phyloP scores from a whole-genome alignment of 768 basidiomycete genomes.

The Dacryopinax primogenitus region DNA sequence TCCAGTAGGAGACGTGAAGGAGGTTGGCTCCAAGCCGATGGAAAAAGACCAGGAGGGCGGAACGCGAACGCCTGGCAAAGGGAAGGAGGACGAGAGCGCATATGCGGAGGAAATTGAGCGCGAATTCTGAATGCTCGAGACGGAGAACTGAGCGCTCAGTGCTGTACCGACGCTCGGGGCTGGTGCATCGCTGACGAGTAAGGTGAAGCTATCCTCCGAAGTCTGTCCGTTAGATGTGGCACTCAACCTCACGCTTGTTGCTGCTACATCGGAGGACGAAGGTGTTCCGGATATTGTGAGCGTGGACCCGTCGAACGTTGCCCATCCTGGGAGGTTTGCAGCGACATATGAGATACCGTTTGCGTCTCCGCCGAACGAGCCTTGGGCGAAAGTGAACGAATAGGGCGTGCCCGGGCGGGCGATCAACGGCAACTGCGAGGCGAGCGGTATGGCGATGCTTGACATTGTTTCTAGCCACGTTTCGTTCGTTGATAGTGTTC shows the following conservation, averaged over 20 bases:
- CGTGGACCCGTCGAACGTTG: constrained; percentile 50
- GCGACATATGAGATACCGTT: constrained; percentile 38
- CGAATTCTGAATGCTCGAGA: constrained; percentile 46
- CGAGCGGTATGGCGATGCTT: constrained; percentile 44
- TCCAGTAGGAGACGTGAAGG: constrained; percentile 34
- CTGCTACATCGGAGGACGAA: constrained; percentile 46
- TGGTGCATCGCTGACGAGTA: constrained; percentile 24
- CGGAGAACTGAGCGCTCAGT: constrained; percentile 47
- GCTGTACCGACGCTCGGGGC: constrained; percentile 44
- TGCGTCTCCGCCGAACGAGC: constrained; percentile 42
- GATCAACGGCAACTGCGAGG: constrained; percentile 63
- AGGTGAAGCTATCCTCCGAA: constrained; percentile 33
- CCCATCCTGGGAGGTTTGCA: constrained; percentile 57
- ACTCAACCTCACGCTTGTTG: constrained; percentile 45
- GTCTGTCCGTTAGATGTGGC: constrained; percentile 40
- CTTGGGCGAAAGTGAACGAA: constrained; percentile 52
- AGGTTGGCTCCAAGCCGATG: constrained; percentile 61
- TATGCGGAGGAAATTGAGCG: constrained; percentile 33
- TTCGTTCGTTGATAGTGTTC: neutral
- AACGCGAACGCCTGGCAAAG: constrained; percentile 43
- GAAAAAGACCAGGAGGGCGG: constrained; percentile 82
- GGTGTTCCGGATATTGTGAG: constrained; percentile 62
- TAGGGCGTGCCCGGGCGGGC: constrained; percentile 55
- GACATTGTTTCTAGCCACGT: constrained; percentile 11
- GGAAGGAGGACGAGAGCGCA: constrained; percentile 30